A percentile compares a stretch with the other conserved stretches of the same genome.
These are phyloP conservation scores for Diaporthe humulicola DNA, from an alignment of 2,329 filamentous ascomycete species.

Conservation along the genomic window DNA sequence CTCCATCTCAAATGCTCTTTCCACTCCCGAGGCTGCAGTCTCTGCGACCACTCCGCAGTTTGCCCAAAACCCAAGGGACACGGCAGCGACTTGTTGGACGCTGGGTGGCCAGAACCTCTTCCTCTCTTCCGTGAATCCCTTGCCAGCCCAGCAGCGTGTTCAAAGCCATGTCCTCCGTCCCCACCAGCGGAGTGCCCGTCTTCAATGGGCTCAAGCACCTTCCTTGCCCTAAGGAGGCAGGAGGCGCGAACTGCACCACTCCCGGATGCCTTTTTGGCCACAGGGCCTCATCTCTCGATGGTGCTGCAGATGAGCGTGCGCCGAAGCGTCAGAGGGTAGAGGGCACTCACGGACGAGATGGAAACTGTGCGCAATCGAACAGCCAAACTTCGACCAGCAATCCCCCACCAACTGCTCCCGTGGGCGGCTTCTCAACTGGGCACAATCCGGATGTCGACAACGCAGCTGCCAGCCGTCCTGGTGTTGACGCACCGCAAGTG, in stretches of 20 bases:
- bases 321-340: constrained; percentile 27
- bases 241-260: constrained; percentile 37
- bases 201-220: constrained; percentile 40
- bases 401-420: neutral
- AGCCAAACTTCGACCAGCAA: neutral
- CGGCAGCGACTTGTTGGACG: neutral
- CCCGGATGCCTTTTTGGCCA: constrained; percentile 39
- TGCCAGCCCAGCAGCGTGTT: neutral
- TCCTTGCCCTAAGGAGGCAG: constrained; percentile 38
- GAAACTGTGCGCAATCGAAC: neutral
- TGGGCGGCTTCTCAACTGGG: neutral
- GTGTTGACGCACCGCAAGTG: neutral
- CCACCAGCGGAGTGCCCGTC: constrained; percentile 36
- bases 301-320: constrained; percentile 12
- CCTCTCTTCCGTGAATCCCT: neutral
- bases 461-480: neutral
- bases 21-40: neutral
- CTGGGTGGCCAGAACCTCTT: neutral
- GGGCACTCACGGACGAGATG: neutral
- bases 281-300: constrained; percentile 27
- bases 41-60: constrained; percentile 8
- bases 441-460: neutral
- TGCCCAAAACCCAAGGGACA: neutral
- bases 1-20: neutral
- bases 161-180: neutral